phyloP scores from a whole-genome alignment of 257 asterid species.

The Fraxinus americana region DNA sequence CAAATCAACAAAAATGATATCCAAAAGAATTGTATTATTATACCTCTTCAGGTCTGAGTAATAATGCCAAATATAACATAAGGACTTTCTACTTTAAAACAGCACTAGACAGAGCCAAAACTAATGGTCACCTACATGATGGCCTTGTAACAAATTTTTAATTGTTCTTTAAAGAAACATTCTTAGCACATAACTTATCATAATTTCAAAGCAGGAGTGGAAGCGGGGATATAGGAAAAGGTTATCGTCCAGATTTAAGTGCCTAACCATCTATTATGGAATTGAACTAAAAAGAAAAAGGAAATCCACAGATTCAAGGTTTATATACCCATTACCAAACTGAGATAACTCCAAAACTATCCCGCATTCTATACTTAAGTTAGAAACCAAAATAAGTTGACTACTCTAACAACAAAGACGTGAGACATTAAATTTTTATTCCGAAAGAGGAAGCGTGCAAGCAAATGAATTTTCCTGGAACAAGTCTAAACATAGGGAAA shows the following conservation, averaged over 20 bases:
- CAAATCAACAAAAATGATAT: background rate
- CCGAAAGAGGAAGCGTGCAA: background rate
- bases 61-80: background rate
- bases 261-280: background rate
- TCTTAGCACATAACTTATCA: background rate
- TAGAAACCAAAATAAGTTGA: background rate
- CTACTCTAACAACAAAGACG: background rate
- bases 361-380: background rate
- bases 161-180: background rate
- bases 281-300: background rate
- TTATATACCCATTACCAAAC: background rate
- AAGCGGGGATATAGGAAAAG: background rate
- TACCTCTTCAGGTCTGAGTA: background rate
- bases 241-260: background rate
- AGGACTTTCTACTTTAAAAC: background rate
- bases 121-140: background rate
- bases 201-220: background rate
- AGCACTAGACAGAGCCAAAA: too few species aligned
- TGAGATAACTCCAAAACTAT: background rate
- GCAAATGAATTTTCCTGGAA: background rate
- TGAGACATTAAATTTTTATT: background rate
- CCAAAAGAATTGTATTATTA: background rate
- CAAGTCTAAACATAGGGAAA: constrained; percentile 1
- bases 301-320: background rate
- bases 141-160: background rate